phyloP scores from a whole-genome alignment of 345 rosid genomes.

The Orychophragmus violaceus region DNA sequence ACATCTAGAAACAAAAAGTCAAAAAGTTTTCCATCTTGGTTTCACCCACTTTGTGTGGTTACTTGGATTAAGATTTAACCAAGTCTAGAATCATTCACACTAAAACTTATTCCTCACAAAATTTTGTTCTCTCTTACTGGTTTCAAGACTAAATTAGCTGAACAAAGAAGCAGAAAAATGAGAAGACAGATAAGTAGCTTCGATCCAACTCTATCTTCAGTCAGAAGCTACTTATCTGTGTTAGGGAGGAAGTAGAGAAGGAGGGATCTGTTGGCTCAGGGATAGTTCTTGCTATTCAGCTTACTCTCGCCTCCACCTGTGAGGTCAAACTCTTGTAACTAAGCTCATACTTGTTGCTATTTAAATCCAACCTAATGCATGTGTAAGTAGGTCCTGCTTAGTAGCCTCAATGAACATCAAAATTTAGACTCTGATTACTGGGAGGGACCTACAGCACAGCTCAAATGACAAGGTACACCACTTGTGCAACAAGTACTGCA shows the following conservation, averaged over 20 bases:
- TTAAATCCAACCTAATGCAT: neutral
- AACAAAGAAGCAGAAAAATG: neutral
- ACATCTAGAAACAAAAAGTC: neutral
- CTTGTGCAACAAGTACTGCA: conserved; percentile 58
- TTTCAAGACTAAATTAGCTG: neutral
- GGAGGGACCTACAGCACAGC: conserved; percentile 53
- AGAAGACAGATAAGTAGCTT: neutral
- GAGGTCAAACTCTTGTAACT: too few species aligned
- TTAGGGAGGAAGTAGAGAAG: too few species aligned
- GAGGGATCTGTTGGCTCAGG: neutral
- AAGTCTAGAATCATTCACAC: neutral
- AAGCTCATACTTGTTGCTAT: neutral
- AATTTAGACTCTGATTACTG: too few species aligned
- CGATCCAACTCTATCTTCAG: neutral
- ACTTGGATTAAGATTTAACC: neutral
- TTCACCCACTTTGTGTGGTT: neutral
- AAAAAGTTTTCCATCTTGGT: neutral
- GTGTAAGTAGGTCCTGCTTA: neutral
- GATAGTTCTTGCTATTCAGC: neutral
- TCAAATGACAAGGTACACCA: conserved; percentile 58
- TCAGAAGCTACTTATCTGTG: too few species aligned
- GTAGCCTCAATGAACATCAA: too few species aligned
- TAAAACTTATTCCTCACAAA: neutral
- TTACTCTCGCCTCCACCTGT: neutral
- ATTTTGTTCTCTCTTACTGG: neutral